Conservation (phyloP, 208 protist genomes). For the Strigomonas culicis region DNA sequence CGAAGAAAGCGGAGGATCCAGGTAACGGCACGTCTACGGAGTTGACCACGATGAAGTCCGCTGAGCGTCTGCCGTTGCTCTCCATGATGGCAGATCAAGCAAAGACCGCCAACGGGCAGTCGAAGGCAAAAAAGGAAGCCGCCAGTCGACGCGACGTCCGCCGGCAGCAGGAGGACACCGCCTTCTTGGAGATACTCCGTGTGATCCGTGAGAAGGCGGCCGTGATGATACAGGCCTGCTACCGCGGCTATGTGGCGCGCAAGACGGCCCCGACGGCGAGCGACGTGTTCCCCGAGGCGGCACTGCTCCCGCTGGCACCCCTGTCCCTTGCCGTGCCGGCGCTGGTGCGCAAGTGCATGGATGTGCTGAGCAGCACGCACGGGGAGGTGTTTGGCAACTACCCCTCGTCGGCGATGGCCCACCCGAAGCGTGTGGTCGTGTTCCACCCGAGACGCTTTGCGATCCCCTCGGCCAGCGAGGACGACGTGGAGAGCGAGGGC, state of each 20-base stretch:
- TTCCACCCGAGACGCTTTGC: slow-evolving; percentile 20
- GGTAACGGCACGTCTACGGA: background rate
- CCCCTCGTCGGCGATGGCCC: slow-evolving; percentile 13
- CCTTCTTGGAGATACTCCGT: slow-evolving; percentile 56
- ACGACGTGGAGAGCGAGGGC: slow-evolving; percentile 38
- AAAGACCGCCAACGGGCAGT: background rate
- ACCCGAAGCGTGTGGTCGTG: slow-evolving; percentile 21
- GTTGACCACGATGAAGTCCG: background rate
- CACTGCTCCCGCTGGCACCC: background rate
- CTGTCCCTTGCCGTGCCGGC: slow-evolving; percentile 21
- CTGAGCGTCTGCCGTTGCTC: no score
- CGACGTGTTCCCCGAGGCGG: background rate
- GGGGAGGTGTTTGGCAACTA: slow-evolving; percentile 63
- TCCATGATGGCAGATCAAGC: background rate
- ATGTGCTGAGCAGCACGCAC: slow-evolving; percentile 25
- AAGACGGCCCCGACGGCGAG: background rate
- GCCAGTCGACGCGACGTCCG: slow-evolving; percentile 19
- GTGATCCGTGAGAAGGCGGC: slow-evolving; percentile 40
- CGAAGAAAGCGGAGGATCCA: background rate
- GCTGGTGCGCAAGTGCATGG: slow-evolving; percentile 23
- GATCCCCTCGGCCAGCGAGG: slow-evolving; percentile 18
- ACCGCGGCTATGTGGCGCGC: slow-evolving; percentile 30
- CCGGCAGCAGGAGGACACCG: slow-evolving; percentile 61
- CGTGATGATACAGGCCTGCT: slow-evolving; percentile 63
- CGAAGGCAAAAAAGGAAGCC: slow-evolving; percentile 10